These are phyloP conservation scores for Hirsutella minnesotensis DNA, from an alignment of 2,329 filamentous ascomycete genomes.

Conservation along the genomic window DNA sequence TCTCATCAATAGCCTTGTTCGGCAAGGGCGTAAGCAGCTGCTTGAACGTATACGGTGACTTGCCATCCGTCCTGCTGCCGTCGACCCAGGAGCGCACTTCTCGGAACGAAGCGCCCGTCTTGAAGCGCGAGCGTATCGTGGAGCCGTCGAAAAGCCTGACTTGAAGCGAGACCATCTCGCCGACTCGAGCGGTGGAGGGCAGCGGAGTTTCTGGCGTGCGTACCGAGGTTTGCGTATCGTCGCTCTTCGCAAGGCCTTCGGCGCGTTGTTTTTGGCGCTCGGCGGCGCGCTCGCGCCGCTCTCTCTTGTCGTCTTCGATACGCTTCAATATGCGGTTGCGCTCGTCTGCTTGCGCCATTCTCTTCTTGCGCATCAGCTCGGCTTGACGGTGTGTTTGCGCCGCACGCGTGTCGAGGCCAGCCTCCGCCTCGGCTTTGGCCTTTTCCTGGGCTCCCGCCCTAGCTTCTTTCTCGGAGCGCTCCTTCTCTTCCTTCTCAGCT, in stretches of 20 bases:
- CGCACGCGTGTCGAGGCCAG: constrained; percentile 17
- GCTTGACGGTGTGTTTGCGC: constrained; percentile 32
- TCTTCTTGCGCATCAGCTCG: constrained; percentile 47
- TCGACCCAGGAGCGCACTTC: constrained; percentile 74
- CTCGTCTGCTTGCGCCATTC: constrained; percentile 55
- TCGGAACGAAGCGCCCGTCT: constrained; percentile 47
- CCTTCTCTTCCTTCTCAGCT: constrained; percentile 28
- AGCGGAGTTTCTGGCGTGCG: constrained; percentile 20
- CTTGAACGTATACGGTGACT: constrained; percentile 68
- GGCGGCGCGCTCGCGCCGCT: constrained; percentile 46
- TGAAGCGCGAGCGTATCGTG: constrained; percentile 63
- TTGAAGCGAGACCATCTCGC: constrained; percentile 46
- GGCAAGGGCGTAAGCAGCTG: constrained; percentile 70
- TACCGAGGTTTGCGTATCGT: constrained; percentile 16
- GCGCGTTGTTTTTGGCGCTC: constrained; percentile 31
- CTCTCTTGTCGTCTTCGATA: constrained; percentile 66
- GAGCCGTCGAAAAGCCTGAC: constrained; percentile 77
- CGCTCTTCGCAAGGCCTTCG: constrained; percentile 15
- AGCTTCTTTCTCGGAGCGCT: constrained; percentile 37
- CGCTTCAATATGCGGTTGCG: constrained; percentile 58
- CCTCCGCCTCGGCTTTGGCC: constrained; percentile 27
- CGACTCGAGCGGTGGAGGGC: constrained; percentile 14
- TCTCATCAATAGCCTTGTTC: constrained; percentile 59
- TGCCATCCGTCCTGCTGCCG: constrained; percentile 40
- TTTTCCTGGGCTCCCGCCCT: constrained; percentile 34